These are phyloP conservation scores for Mrakia frigida DNA, from an alignment of 768 basidiomycete species.

Conservation along the genomic window DNA sequence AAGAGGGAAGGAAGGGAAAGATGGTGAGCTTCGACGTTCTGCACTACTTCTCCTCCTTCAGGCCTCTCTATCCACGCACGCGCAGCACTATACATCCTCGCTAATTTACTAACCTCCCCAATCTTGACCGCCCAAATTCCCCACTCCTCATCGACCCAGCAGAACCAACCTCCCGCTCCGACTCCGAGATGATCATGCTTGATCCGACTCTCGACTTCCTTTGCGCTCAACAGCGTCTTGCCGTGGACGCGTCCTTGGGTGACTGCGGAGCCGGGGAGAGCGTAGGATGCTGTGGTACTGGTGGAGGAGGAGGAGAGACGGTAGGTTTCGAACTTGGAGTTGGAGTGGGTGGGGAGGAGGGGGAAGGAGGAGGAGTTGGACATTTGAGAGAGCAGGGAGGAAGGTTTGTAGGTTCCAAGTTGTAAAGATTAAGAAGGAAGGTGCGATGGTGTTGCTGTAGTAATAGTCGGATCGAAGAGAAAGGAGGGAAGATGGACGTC, in stretches of 20 bases:
- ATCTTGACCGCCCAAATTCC: slow-evolving; percentile 59
- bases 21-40: not conserved
- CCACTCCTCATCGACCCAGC: slow-evolving; percentile 64
- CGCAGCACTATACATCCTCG: too few relatives aligned
- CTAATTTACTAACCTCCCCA: slow-evolving; percentile 56
- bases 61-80: too few relatives aligned
- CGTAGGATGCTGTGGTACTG: too few relatives aligned
- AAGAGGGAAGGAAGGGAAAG: not conserved
- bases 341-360: slow-evolving; percentile 55
- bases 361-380: slow-evolving; percentile 33
- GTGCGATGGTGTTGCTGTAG: too few relatives aligned
- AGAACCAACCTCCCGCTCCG: slow-evolving; percentile 49
- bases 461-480: too few relatives aligned
- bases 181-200: slow-evolving; percentile 72
- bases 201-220: slow-evolving; percentile 78
- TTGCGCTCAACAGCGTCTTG: slow-evolving; percentile 61
- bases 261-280: slow-evolving; percentile 49
- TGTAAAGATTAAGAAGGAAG: too few relatives aligned
- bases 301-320: slow-evolving; percentile 56
- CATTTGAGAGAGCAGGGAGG: not conserved
- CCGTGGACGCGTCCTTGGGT: slow-evolving; percentile 53
- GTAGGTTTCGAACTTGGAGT: slow-evolving; percentile 82
- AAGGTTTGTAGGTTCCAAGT: not conserved
- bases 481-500: too few relatives aligned
- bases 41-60: not conserved